A percentile compares a stretch with the other conserved stretches of the same genome.
Conservation (phyloP, 2,329 filamentous ascomycete species). For the Hymenotorrendiella dingleyae region DNA sequence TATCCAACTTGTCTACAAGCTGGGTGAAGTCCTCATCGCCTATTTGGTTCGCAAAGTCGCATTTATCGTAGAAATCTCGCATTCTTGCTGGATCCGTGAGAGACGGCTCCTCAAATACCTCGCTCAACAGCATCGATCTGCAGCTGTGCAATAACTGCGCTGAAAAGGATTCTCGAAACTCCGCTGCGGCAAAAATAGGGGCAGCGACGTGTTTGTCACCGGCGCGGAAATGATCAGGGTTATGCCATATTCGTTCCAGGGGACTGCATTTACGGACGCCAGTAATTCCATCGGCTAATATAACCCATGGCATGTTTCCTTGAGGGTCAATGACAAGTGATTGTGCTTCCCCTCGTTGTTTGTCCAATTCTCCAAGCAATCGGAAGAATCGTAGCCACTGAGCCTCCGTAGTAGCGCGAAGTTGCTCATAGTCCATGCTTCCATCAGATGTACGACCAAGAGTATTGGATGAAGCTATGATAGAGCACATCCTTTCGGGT, state of each 20-base stretch:
- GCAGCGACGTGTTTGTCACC: slow-evolving; percentile 51
- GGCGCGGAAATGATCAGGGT: slow-evolving; percentile 43
- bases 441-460: slow-evolving; percentile 56
- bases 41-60: slow-evolving; percentile 71
- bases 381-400: slow-evolving; percentile 92
- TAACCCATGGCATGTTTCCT: slow-evolving; percentile 71
- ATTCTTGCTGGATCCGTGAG: slow-evolving; percentile 69
- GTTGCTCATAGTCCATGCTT: slow-evolving; percentile 69
- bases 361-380: slow-evolving; percentile 78
- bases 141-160: slow-evolving; percentile 64
- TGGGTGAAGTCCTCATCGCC: slow-evolving; percentile 74
- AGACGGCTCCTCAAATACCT: slow-evolving; percentile 69
- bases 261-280: slow-evolving; percentile 74
- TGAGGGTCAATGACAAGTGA: slow-evolving; percentile 68
- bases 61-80: slow-evolving; percentile 70
- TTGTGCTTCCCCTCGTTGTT: slow-evolving; percentile 74
- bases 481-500: slow-evolving; percentile 69
- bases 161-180: slow-evolving; percentile 65
- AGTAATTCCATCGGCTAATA: slow-evolving; percentile 76
- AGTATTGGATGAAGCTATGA: slow-evolving; percentile 63
- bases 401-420: slow-evolving; percentile 65
- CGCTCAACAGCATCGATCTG: slow-evolving; percentile 59
- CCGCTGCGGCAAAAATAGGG: slow-evolving; percentile 63
- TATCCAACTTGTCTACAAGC: slow-evolving; percentile 55
- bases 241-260: slow-evolving; percentile 70